Percentiles rank a stretch among this genome's conserved stretches.
Evolutionary conservation across 2,329 filamentous ascomycete species (phyloP).

Genomic region (Penicillium expansum): DNA sequence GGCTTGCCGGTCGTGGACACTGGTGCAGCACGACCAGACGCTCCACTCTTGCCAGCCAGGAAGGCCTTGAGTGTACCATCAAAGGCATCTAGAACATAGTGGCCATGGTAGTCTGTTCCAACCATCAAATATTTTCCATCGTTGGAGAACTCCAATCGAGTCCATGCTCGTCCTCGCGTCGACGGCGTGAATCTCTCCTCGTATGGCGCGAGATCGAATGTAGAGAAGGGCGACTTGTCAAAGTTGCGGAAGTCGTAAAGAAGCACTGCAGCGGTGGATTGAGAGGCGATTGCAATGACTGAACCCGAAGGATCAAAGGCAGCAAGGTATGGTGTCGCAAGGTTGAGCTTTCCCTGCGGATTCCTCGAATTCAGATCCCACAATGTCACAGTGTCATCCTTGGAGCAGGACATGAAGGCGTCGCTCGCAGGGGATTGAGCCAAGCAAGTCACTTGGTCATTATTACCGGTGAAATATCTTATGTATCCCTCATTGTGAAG

Average conservation of each 20-base stretch:
- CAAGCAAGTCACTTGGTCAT: constrained; percentile 76
- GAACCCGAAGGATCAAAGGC: constrained; percentile 90
- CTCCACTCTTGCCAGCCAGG: constrained; percentile 52
- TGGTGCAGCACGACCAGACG: constrained; percentile 50
- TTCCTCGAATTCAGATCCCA: constrained; percentile 85
- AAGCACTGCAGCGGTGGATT: constrained; percentile 72
- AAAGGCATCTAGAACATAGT: constrained; percentile 93
- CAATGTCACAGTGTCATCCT: constrained; percentile 85
- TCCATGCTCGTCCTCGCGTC: constrained; percentile 63
- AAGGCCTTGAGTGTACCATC: constrained; percentile 75
- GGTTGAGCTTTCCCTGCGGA: constrained; percentile 73
- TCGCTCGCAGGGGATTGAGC: constrained; percentile 82
- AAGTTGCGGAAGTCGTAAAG: constrained; percentile 94
- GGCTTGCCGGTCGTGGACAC: constrained; percentile 55
- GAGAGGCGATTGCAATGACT: constrained; percentile 85
- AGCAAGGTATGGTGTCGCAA: constrained; percentile 76
- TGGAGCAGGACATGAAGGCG: constrained; percentile 85
- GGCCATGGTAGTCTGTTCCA: constrained; percentile 77
- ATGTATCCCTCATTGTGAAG: constrained; percentile 92
- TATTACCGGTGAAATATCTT: constrained; percentile 92
- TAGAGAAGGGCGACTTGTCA: constrained; percentile 84
- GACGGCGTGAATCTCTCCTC: constrained; percentile 56
- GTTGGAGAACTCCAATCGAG: constrained; percentile 90
- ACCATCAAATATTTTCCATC: constrained; percentile 85
- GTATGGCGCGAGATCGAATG: constrained; percentile 68